These are phyloP conservation scores for Colletotrichum tropicale DNA, from an alignment of 2,329 filamentous ascomycete genomes.

Conservation along the genomic window DNA sequence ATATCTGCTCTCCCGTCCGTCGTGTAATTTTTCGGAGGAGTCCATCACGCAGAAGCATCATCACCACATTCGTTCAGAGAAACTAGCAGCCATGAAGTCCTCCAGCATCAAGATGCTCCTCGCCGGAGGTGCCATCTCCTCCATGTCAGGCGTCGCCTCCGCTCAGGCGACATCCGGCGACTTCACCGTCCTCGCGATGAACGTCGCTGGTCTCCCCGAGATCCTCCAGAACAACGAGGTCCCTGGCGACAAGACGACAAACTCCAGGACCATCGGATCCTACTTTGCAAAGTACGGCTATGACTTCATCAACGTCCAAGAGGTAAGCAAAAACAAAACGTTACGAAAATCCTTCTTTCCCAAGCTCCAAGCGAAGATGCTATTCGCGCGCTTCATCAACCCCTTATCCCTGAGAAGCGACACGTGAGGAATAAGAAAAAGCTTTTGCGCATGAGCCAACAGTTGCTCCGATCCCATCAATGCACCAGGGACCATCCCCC, in stretches of 20 bases:
- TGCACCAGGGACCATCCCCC: neutral
- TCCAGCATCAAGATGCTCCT: constrained; percentile 9
- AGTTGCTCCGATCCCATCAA: neutral
- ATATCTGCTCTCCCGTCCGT: neutral
- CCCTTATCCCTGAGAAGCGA: neutral
- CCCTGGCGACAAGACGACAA: constrained; percentile 64
- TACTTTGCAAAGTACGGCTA: constrained; percentile 61
- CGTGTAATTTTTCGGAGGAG: neutral
- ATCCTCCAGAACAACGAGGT: constrained; percentile 64
- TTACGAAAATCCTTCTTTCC: neutral
- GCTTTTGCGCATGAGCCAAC: neutral
- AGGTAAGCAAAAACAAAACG: constrained; percentile 39
- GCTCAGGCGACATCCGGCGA: constrained; percentile 29
- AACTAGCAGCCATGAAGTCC: neutral
- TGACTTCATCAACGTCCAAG: constrained; percentile 69
- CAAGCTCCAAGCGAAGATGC: neutral
- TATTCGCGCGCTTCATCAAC: neutral
- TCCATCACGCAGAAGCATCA: neutral
- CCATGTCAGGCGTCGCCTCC: neutral
- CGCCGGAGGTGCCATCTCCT: constrained; percentile 1
- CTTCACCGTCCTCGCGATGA: constrained; percentile 61
- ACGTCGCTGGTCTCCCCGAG: constrained; percentile 64
- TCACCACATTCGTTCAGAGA: neutral
- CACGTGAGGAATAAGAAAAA: neutral
- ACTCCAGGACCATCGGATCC: constrained; percentile 60